Evolutionary conservation across 2,329 filamentous ascomycete species (phyloP), one percentile per base, ranked within the genome.

Genomic region (Cadophora gregata): DNA sequence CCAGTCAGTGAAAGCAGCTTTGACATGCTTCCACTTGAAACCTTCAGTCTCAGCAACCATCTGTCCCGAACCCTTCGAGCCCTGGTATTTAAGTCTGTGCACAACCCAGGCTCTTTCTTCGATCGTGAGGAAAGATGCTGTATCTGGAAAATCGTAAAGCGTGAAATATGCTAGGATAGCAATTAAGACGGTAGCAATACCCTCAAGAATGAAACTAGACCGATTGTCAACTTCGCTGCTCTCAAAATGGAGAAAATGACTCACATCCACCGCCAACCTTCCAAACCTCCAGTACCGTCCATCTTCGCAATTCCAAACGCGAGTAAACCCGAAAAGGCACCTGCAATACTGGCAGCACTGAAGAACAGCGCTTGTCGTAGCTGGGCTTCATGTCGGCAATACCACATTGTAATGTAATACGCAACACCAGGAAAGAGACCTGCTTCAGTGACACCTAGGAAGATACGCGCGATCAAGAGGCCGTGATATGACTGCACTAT

Each of bases 401-500:
- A 69, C 68, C 66, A 68, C 59, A 65, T 63, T 1, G 65, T 68
- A 3, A 69, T 59, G 51, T 63, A 62, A 48, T 67, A 67, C 16
- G 61, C 58, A 9, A 62, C 64, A 4, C 63, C 67, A 25, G 67
- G 67, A 33, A 67, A 69, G 4, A 69, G 53, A 61, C 67, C 68
- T 36, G 65, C 79, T 69, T 82, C 80, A 4, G 78, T 74, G 16
- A 86, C 66, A 12, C 88, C 89, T 1, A 91, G 81, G 73, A 90
- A 89, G 79, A 90, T 90, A 24, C 86, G 82, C 2, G 86, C 87
- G 0, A 85, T 80, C 58, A 90, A 80, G 29, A 91, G 77, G 2
- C 87, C 87, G 59, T 81, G 78, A 78, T 88, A 91, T 70, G 81
- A 89, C 42, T 83, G 77, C 0, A 90, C 87, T n/a, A 91, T 77